These are phyloP conservation scores for Aspergillus transmontanensis DNA, from an alignment of 2,329 filamentous ascomycete genomes.

Conservation along the genomic window DNA sequence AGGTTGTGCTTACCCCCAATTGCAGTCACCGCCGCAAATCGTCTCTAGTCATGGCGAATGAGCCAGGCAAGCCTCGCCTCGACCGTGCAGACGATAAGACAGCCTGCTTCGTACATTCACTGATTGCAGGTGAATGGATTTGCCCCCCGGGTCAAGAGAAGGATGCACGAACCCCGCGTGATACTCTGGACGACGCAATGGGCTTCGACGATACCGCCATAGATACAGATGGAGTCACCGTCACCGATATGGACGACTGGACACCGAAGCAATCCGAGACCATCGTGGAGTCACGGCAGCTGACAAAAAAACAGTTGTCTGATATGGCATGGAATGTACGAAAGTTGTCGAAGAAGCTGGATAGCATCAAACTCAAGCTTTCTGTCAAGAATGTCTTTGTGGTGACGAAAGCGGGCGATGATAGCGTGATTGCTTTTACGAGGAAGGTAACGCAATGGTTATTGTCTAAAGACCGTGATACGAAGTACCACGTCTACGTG, in stretches of 20 bases:
- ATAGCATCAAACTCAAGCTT: slow-evolving; percentile 79
- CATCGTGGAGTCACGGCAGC: slow-evolving; percentile 67
- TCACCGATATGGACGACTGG: slow-evolving; percentile 28
- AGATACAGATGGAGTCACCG: slow-evolving; percentile 25
- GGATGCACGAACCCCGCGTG: slow-evolving; percentile 3
- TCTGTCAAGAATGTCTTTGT: slow-evolving; percentile 83
- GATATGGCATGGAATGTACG: slow-evolving; percentile 98
- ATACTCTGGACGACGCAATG: slow-evolving; percentile 18
- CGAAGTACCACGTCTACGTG: slow-evolving; percentile 75
- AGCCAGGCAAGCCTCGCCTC: slow-evolving; percentile 40
- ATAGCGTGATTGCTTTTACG: slow-evolving; percentile 74
- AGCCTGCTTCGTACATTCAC: slow-evolving; percentile 63
- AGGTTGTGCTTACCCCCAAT: slow-evolving; percentile 61
- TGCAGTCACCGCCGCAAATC: slow-evolving; percentile 60
- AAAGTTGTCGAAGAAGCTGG: slow-evolving; percentile 82
- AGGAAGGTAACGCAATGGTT: slow-evolving; percentile 80
- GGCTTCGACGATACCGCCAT: slow-evolving; percentile 22
- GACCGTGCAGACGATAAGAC: slow-evolving; percentile 46
- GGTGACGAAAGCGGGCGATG: slow-evolving; percentile 88
- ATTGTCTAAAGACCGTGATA: slow-evolving; percentile 67
- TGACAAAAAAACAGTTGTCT: slow-evolving; percentile 91
- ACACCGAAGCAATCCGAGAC: slow-evolving; percentile 33
- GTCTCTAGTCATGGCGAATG: slow-evolving; percentile 54
- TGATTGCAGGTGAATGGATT: slow-evolving; percentile 50
- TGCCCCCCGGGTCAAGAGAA: slow-evolving; percentile 9